Base-by-base conservation (phyloP, 768 basidiomycete species). In the Boletus sp. region DNA sequence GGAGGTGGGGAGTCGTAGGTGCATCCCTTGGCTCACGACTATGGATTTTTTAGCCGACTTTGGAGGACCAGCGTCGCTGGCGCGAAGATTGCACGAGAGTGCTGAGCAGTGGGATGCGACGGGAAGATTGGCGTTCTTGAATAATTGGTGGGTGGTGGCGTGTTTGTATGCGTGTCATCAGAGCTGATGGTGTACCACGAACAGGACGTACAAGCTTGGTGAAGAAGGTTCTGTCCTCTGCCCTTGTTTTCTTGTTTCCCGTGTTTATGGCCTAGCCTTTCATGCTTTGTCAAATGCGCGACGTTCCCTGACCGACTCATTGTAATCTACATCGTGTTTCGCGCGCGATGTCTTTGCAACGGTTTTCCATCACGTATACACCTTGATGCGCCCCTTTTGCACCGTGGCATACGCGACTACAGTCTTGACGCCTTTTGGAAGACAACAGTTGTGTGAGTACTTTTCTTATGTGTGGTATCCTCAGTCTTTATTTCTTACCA, bases 371-470 rank as follows among this genome's bases (percentile, higher is more conserved):
- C 18, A 9, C 30, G 30, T 30, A n/a, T 46, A n/a, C 12, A 4
- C n/a, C 20, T 6, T n/a, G 12, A 35, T 55, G 2, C 30, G 30
- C 28, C 24, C 18, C 18, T 29, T 18, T 29, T 8, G 18, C 20
- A n/a, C 7, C 9, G 2, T 36, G 18, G 17, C 4, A 30, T 28
- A 35, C 1, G 7, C 8, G 33, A 37, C 4, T 42, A 20, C 35
- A 90, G 87, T 91, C 33, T 75, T 95, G 57, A 94, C 93, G n/a
- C 91, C 93, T 0, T 95, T 95, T 59, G 93, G 94, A 47, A 77
- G 94, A 47, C 85, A 90, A 64, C 93, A 97, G 62, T 74, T 94
- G 5, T 95, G 87, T 89, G 56, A 55, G 86, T 74, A 9, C 5
- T 47, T 18, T 30, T 49, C 30, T 20, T 15, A 28, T 8, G 32